phyloP scores from a whole-genome alignment of 257 asterid species.

The Penstemon eatonii region DNA sequence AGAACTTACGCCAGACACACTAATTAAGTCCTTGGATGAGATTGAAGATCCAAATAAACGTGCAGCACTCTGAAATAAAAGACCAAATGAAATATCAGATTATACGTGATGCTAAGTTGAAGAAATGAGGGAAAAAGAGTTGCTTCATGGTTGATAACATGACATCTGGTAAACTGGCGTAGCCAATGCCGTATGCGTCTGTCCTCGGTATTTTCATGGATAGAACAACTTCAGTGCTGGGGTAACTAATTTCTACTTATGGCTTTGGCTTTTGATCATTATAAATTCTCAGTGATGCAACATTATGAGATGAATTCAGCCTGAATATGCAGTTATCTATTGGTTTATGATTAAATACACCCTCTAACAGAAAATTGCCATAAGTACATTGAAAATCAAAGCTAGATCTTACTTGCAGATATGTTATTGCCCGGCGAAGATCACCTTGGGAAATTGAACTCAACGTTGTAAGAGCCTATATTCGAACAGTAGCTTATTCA shows the following conservation, averaged over 20 bases:
- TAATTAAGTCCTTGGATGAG: slow-evolving; percentile 73
- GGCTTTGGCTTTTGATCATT: slow-evolving; percentile 1
- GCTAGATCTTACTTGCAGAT: slow-evolving; percentile 69
- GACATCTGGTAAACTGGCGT: slow-evolving; percentile 11
- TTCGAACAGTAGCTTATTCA: background rate
- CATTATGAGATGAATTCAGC: background rate
- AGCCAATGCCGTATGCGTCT: background rate
- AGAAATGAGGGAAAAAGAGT: slow-evolving; percentile 5
- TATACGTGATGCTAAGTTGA: background rate
- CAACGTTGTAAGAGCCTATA: slow-evolving; percentile 83
- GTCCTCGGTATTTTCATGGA: background rate
- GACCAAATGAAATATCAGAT: slow-evolving; percentile 23
- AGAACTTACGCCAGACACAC: slow-evolving; percentile 89
- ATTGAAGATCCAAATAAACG: slow-evolving; percentile 93
- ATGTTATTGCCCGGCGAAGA: slow-evolving; percentile 91
- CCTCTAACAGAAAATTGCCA: background rate
- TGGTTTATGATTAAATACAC: background rate
- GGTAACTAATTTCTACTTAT: slow-evolving; percentile 10
- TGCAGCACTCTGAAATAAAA: slow-evolving; percentile 81
- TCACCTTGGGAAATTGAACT: slow-evolving; percentile 96
- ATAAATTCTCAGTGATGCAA: slow-evolving; percentile 6
- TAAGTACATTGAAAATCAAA: slow-evolving; percentile 17
- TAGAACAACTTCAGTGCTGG: background rate
- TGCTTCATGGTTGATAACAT: background rate
- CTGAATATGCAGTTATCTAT: background rate